These are phyloP conservation scores for Chrysoporthe puriensis DNA, from an alignment of 2,329 filamentous ascomycete genomes.

Conservation along the genomic window DNA sequence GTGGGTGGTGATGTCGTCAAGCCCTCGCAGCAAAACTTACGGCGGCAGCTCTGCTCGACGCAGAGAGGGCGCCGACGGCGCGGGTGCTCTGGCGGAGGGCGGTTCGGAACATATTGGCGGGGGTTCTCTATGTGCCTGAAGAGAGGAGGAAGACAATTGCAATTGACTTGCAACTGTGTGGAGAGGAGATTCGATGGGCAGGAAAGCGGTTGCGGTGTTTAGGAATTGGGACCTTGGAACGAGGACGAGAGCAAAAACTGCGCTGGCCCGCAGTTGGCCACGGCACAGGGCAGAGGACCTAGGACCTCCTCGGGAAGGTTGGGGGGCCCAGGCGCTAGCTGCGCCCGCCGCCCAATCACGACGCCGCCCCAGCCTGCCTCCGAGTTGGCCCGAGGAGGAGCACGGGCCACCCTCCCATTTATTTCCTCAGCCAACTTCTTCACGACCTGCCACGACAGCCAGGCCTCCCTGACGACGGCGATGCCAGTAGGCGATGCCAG, in stretches of 20 bases:
- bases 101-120: slow-evolving; percentile 90
- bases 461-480: no score
- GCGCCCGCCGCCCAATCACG: not conserved
- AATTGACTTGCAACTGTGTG: slow-evolving; percentile 61
- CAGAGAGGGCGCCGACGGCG: slow-evolving; percentile 92
- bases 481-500: no score
- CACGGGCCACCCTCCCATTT: slow-evolving; percentile 5
- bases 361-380: not conserved
- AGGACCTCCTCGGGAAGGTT: not conserved
- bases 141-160: slow-evolving; percentile 64
- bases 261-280: slow-evolving; percentile 15
- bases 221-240: slow-evolving; percentile 28
- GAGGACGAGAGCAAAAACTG: slow-evolving; percentile 30
- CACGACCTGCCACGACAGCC: no score
- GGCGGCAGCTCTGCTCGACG: slow-evolving; percentile 85
- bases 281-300: slow-evolving; percentile 9
- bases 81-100: slow-evolving; percentile 96
- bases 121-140: slow-evolving; percentile 56
- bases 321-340: slow-evolving; percentile 2
- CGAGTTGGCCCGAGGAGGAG: slow-evolving; percentile 9
- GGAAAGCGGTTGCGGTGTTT: slow-evolving; percentile 40
- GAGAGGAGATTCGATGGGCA: slow-evolving; percentile 62
- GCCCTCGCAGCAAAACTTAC: slow-evolving; percentile 67
- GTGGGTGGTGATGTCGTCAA: slow-evolving; percentile 23
- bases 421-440: not conserved